Conservation (phyloP, 1,284 basidiomycete genomes). For the Pseudozyma sp. region DNA sequence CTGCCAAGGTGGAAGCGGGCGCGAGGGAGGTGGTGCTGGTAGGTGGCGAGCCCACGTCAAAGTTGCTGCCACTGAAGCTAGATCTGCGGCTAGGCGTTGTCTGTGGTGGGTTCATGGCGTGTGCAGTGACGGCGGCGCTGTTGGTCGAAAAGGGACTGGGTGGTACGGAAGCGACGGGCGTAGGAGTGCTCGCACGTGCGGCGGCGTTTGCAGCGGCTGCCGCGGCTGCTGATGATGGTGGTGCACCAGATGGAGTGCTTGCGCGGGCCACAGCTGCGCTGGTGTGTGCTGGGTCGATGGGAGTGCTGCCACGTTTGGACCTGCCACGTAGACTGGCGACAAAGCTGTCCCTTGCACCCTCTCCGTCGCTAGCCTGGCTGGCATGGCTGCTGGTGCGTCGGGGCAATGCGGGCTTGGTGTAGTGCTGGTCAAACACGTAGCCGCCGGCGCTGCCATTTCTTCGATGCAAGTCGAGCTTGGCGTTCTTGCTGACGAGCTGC, state of each 20-base stretch:
- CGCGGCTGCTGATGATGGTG: slow-evolving; percentile 22
- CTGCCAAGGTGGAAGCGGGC: slow-evolving; percentile 31
- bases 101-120: slow-evolving; percentile 64
- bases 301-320: slow-evolving; percentile 57
- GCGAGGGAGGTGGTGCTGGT: slow-evolving; percentile 61
- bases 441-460: slow-evolving; percentile 50
- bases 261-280: slow-evolving; percentile 28
- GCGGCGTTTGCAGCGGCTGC: slow-evolving; percentile 16
- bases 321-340: slow-evolving; percentile 52
- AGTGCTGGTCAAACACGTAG: slow-evolving; percentile 55
- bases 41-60: slow-evolving; percentile 59
- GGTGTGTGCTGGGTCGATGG: slow-evolving; percentile 46
- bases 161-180: slow-evolving; percentile 44
- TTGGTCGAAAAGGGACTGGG: slow-evolving; percentile 51
- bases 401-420: slow-evolving; percentile 54
- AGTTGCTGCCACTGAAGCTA: slow-evolving; percentile 64
- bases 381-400: slow-evolving; percentile 62
- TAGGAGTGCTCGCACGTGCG: slow-evolving; percentile 51
- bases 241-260: slow-evolving; percentile 31
- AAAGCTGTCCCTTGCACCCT: slow-evolving; percentile 47
- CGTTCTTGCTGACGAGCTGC: slow-evolving; percentile 56
- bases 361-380: slow-evolving; percentile 57
- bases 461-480: slow-evolving; percentile 56
- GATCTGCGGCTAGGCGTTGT: slow-evolving; percentile 59
- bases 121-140: slow-evolving; percentile 34